Conservation (phyloP, 2,329 filamentous ascomycete species). For the Bretziella fagacearum region DNA sequence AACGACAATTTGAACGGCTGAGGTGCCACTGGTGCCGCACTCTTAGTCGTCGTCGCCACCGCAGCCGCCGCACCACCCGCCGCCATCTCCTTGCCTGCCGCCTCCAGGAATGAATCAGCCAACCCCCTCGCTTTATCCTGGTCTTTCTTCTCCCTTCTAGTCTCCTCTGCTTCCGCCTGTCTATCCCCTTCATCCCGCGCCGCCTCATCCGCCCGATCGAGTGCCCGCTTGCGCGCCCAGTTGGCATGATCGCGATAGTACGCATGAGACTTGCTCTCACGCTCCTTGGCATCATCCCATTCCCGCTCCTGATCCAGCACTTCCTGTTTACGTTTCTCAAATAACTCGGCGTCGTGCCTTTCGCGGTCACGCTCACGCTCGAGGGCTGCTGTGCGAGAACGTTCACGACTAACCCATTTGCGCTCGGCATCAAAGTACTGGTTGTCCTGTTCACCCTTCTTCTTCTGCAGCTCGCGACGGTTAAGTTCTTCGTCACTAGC, state of each 20-base stretch:
- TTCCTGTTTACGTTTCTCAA: slow-evolving; percentile 50
- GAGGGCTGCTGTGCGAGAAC: slow-evolving; percentile 64
- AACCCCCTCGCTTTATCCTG: slow-evolving; percentile 65
- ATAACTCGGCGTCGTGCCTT: slow-evolving; percentile 51
- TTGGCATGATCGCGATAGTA: slow-evolving; percentile 78
- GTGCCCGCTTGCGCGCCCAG: slow-evolving; percentile 68
- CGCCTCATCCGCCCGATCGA: slow-evolving; percentile 56
- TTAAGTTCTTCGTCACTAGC: slow-evolving; percentile 79
- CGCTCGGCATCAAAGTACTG: slow-evolving; percentile 71
- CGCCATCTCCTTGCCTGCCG: slow-evolving; percentile 59
- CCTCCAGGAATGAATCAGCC: slow-evolving; percentile 80
- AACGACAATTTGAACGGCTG: slow-evolving; percentile 86
- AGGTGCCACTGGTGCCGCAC: slow-evolving; percentile 33
- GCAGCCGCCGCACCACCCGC: not conserved
- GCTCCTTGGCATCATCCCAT: slow-evolving; percentile 87
- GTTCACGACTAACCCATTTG: slow-evolving; percentile 80
- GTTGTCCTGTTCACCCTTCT: slow-evolving; percentile 60
- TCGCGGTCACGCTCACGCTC: slow-evolving; percentile 73
- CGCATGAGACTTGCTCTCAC: slow-evolving; percentile 49
- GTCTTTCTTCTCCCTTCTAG: slow-evolving; percentile 49
- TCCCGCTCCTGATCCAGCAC: slow-evolving; percentile 45
- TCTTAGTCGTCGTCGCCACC: not conserved
- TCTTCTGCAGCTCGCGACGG: slow-evolving; percentile 50
- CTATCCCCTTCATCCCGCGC: slow-evolving; percentile 71
- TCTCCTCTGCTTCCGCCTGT: slow-evolving; percentile 58